Conservation (phyloP, 2,329 filamentous ascomycete species). For the Microdochium nivale region DNA sequence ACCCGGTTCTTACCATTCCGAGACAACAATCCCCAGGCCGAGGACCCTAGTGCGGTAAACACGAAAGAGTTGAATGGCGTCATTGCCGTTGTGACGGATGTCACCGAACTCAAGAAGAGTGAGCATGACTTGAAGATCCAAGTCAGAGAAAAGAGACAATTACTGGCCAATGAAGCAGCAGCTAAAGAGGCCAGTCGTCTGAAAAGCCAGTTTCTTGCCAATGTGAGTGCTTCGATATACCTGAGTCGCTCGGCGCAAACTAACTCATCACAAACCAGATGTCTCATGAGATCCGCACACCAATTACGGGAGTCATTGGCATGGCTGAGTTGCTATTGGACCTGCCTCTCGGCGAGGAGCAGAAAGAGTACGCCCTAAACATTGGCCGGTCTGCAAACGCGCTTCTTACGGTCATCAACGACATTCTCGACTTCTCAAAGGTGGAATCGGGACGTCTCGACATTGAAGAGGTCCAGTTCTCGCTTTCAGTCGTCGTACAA, state of each 20-base stretch:
- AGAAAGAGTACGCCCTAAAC: constrained; percentile 67
- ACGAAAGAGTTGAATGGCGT: constrained; percentile 50
- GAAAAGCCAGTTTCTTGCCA: constrained; percentile 72
- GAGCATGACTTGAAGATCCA: constrained; percentile 55
- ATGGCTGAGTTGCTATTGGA: constrained; percentile 70
- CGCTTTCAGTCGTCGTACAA: constrained; percentile 60
- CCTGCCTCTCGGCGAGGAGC: constrained; percentile 59
- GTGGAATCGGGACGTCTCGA: constrained; percentile 70
- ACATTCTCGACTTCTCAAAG: constrained; percentile 86
- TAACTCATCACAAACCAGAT: constrained; percentile 33
- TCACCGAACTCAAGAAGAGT: constrained; percentile 61
- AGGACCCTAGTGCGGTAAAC: constrained; percentile 35
- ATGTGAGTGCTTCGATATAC: constrained; percentile 25
- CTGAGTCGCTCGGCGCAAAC: background rate
- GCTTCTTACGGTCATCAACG: constrained; percentile 79
- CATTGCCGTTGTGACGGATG: constrained; percentile 72
- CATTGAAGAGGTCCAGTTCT: constrained; percentile 75
- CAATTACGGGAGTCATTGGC: constrained; percentile 72
- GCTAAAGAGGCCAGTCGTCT: constrained; percentile 73
- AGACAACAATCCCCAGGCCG: constrained; percentile 44
- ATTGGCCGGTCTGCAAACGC: constrained; percentile 75
- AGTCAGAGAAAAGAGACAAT: constrained; percentile 59
- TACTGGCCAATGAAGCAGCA: constrained; percentile 67
- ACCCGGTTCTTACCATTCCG: constrained; percentile 63
- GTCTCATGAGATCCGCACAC: constrained; percentile 73